A percentile compares a stretch with the other conserved stretches of the same genome.
phyloP scores from a whole-genome alignment of 306 rosid genomes.

The Vigna reflexopilosa region DNA sequence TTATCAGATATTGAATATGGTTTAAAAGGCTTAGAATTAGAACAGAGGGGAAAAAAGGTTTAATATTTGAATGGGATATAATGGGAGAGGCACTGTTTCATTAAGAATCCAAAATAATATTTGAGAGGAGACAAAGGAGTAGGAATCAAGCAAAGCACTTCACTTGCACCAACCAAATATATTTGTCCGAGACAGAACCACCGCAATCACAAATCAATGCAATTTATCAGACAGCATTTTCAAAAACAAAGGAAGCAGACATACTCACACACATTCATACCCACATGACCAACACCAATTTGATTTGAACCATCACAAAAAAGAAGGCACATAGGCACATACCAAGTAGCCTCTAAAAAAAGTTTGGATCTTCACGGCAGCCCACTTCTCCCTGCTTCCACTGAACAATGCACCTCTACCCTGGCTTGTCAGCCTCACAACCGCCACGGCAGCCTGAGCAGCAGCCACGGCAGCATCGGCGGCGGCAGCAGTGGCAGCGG shows the following conservation, averaged over 20 bases:
- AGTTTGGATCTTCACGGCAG: constrained; percentile 83
- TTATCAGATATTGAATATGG: constrained; percentile 35
- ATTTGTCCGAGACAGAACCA: constrained; percentile 29
- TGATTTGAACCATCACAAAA: constrained; percentile 24
- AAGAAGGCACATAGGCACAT: constrained; percentile 40
- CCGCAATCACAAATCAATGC: constrained; percentile 28
- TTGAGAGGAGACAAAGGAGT: constrained; percentile 57
- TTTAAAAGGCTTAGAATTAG: constrained; percentile 7
- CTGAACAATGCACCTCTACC: constrained; percentile 62
- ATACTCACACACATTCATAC: constrained; percentile 21
- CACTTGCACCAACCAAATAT: constrained; percentile 38
- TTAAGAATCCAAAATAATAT: constrained; percentile 53
- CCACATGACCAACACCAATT: constrained; percentile 18
- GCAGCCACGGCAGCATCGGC: constrained; percentile 93
- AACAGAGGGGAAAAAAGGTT: constrained; percentile 13
- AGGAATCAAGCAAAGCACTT: constrained; percentile 56
- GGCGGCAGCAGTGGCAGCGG: constrained; percentile 93
- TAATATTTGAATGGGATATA: constrained; percentile 29
- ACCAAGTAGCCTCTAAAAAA: constrained; percentile 92
- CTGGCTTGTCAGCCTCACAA: constrained; percentile 80
- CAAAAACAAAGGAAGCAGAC: not conserved
- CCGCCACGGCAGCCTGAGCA: constrained; percentile 91
- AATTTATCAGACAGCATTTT: constrained; percentile 13
- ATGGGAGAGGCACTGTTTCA: constrained; percentile 54
- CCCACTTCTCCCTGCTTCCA: constrained; percentile 73